These are phyloP conservation scores for Salisapilia sapeloensis DNA, from an alignment of 352 stramenopile genomes.

Conservation along the genomic window DNA sequence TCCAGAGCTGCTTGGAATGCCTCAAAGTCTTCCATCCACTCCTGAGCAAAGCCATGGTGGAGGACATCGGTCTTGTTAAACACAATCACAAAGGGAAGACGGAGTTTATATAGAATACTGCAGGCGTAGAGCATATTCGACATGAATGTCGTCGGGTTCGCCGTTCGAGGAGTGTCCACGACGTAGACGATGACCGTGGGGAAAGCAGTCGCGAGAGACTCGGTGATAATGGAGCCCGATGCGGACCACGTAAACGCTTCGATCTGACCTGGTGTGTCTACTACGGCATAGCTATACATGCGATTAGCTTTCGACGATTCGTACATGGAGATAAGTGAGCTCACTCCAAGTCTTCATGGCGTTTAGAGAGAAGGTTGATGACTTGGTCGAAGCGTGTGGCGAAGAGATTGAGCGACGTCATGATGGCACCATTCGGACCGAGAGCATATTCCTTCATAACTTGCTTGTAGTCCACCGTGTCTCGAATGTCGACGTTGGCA, in stretches of 20 bases:
- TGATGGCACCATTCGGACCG: constrained; percentile 97
- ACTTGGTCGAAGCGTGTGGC: constrained; percentile 99
- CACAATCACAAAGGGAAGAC: constrained; percentile 92
- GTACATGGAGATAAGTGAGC: constrained; percentile 7
- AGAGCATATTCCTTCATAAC: constrained; percentile 97
- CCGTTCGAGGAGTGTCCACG: constrained; percentile 93
- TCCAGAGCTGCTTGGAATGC: constrained; percentile 94
- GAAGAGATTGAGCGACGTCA: constrained; percentile 99
- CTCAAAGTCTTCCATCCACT: constrained; percentile 99
- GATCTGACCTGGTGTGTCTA: constrained; percentile 98
- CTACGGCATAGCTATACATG: constrained; percentile 81
- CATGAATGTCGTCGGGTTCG: constrained; percentile 98
- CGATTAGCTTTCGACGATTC: constrained; percentile 35
- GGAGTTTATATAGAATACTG: constrained; percentile 97
- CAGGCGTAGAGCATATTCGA: constrained; percentile 99
- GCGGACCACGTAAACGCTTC: constrained; percentile 99
- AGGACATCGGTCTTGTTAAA: constrained; percentile 99
- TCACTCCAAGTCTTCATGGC: constrained; percentile 69
- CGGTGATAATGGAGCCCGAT: constrained; percentile 95
- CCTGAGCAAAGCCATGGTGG: constrained; percentile 85
- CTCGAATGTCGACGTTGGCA: constrained; percentile 97
- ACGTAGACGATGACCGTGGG: constrained; percentile 97
- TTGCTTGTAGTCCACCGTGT: constrained; percentile 99
- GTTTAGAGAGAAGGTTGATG: constrained; percentile 86
- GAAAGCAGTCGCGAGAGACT: constrained; percentile 93